Conservation (phyloP, 2,329 filamentous ascomycete species). For the Madurella fahalii region DNA sequence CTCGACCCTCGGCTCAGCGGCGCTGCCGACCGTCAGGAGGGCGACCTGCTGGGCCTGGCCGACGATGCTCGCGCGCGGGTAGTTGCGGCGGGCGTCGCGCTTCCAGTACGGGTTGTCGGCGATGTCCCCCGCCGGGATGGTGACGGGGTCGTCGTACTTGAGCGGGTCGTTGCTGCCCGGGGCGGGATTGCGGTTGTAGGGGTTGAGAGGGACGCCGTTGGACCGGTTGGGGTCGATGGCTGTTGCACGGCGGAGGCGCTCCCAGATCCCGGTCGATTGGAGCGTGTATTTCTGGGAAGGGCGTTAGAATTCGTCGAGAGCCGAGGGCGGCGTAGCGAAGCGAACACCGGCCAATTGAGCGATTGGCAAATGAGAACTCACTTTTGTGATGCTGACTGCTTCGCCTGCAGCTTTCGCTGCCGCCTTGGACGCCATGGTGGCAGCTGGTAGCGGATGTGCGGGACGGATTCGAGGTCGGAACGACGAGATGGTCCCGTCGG, state of each 20-base stretch:
- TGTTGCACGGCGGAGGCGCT: conserved; percentile 70
- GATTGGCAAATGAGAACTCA: conserved; percentile 35
- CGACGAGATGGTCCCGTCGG: not conserved
- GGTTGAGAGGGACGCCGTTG: conserved; percentile 87
- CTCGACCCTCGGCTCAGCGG: conserved; percentile 74
- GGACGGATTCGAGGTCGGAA: conserved; percentile 16
- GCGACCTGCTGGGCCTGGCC: conserved; percentile 81
- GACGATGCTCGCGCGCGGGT: conserved; percentile 75
- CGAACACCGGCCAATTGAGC: conserved; percentile 8
- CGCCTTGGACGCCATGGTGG: conserved; percentile 59
- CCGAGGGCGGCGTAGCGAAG: not conserved
- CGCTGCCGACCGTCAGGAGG: conserved; percentile 80
- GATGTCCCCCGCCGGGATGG: conserved; percentile 77
- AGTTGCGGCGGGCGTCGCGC: conserved; percentile 78
- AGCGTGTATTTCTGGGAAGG: conserved; percentile 83
- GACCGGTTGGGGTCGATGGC: conserved; percentile 85
- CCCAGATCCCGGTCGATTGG: conserved; percentile 86
- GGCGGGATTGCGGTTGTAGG: conserved; percentile 82
- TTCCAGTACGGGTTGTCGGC: conserved; percentile 96
- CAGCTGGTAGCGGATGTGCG: conserved; percentile 23
- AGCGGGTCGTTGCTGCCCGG: conserved; percentile 69
- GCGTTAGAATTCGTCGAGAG: not conserved
- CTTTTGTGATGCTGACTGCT: conserved; percentile 56
- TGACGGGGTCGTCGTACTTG: conserved; percentile 76
- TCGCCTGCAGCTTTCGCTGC: conserved; percentile 52